Base-by-base conservation (phyloP, 2,329 filamentous ascomycete species). In the Hortaea werneckii region DNA sequence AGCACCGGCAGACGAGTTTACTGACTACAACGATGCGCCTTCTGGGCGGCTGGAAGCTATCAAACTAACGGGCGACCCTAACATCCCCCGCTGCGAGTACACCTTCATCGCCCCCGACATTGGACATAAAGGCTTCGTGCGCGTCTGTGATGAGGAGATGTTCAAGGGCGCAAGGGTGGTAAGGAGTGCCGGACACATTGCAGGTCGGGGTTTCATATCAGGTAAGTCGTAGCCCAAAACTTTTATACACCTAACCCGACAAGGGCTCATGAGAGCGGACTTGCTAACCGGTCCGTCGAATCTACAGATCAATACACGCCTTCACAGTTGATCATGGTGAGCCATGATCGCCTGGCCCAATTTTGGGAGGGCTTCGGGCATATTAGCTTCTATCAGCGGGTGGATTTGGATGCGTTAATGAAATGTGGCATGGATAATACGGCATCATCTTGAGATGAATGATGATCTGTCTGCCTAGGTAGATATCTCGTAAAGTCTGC, bases 61-160 rank as follows among this genome's bases (percentile, higher is more conserved):
- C 59, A 96, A 96, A 63, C 69, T 98, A 30, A 96, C 90, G 0
- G 90, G 90, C 1, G 90, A 98, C 58, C 80, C 83, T 0, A 94
- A 95, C 54, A 80, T 96, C 10, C 90, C 90, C 0, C 76, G 89
- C 6, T 90, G 89, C 6, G 84, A 95, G 63, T 79, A 82, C 54
- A 87, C 85, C 0, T 95, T 94, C 61, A 74, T 86, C 3, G 83
- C 81, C 0, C 78, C 87, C 5, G 87, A 95, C 55, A 78, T 96
- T 32, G 82, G 85, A 0, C 71, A 75, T 0, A 67, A 60, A 0
- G 87, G 86, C 0, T 73, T 83, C 20, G 65, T 90, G 1, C 71
- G 80, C 0, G 68, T 79, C 1, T 79, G 82, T 1, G 69, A 77
- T 1, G 83, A 88, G 48, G 67, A 76, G 1, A 77, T 78, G 1